Evolutionary conservation across 2,329 filamentous ascomycete species (phyloP), one percentile per base, ranked within the genome.

Genomic region (Botryosphaeria dothidea): DNA sequence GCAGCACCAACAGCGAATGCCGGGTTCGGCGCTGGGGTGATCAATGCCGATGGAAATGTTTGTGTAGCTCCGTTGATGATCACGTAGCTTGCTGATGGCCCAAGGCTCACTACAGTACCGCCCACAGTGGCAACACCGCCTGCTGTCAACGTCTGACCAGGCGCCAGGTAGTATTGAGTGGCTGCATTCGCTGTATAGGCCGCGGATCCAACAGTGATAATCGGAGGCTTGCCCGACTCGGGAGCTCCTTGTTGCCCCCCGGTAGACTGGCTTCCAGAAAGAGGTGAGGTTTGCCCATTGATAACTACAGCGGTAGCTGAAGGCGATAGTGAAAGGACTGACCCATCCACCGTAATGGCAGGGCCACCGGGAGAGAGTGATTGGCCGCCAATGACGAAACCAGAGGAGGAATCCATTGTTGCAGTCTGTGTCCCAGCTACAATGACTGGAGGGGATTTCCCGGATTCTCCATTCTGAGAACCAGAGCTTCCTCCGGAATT

Each of bases 131-230:
- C 79, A 11, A 74, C 72, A 1, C 79, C 80, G 15, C 81, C 77
- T 19, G 76, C 72, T 3, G 72, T 75, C 7, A 79, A 68, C 1
- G 72, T 77, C 48, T 77, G 72, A 7, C 77, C 78, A 1, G 78
- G 73, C 1, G 67, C 75, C 4, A 83, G 67, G 54, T 76, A 77
- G 71, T 79, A 82, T 45, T 82, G 80, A 0, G 80, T 82, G 3
- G 79, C 79, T 36, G 80, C 79, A 68, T 82, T 82, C 1, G 77
- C 78, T 1, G 79, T 81, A 31, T 79, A 73, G 1, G 73, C 77
- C 1, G 73, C 70, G 0, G 73, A 73, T 13, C 79, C 80, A 21
- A 83, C 69, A 1, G 77, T 81, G 38, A 82, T 65, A 7, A 81
- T 65, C 15, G 76, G 76, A 31, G 52, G 62, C 6, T 41, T 58